A percentile compares a stretch with the other conserved stretches of the same genome.
phyloP scores from a whole-genome alignment of 1,284 basidiomycete genomes.

The Fomes fomentarius region DNA sequence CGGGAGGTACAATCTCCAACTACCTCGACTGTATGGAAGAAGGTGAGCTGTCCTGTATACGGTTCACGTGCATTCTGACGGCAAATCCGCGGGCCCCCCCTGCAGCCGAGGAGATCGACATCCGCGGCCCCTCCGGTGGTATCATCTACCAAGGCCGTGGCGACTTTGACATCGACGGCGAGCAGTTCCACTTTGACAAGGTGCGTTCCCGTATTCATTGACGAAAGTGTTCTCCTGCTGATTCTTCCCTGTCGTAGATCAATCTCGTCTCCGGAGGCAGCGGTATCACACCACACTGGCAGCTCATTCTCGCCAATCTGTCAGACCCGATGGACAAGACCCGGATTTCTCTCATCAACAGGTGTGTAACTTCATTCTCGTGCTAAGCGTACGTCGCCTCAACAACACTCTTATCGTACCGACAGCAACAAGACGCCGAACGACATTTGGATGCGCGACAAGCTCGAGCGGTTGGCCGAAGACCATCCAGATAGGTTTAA shows the following conservation, averaged over 20 bases:
- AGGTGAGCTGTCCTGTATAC: slow-evolving; percentile 12
- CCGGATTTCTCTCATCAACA: slow-evolving; percentile 24
- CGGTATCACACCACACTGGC: slow-evolving; percentile 31
- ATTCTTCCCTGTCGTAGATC: too few species aligned
- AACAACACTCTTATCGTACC: too few species aligned
- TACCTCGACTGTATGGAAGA: slow-evolving; percentile 30
- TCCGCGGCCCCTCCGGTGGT: slow-evolving; percentile 28
- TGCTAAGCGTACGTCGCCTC: too few species aligned
- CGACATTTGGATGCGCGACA: slow-evolving; percentile 26
- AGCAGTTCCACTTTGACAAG: slow-evolving; percentile 22
- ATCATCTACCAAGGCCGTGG: slow-evolving; percentile 26
- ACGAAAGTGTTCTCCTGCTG: too few species aligned
- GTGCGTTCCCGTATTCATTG: too few species aligned
- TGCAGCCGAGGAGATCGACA: slow-evolving; percentile 29
- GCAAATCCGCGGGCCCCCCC: too few species aligned
- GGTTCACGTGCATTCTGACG: too few species aligned
- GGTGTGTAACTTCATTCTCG: too few species aligned
- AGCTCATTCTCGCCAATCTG: slow-evolving; percentile 29
- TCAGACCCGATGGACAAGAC: slow-evolving; percentile 21
- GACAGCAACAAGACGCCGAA: slow-evolving; percentile 28
- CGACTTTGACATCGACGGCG: slow-evolving; percentile 24
- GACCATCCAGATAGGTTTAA: slow-evolving; percentile 22
- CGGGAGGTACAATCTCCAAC: slow-evolving; percentile 30
- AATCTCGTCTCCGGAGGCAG: slow-evolving; percentile 31
- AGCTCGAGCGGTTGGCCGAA: slow-evolving; percentile 22